Evolutionary conservation across 169 alveolate species (phyloP), one percentile per base, ranked within the genome.

Genomic region (Cryptosporidium canis): DNA sequence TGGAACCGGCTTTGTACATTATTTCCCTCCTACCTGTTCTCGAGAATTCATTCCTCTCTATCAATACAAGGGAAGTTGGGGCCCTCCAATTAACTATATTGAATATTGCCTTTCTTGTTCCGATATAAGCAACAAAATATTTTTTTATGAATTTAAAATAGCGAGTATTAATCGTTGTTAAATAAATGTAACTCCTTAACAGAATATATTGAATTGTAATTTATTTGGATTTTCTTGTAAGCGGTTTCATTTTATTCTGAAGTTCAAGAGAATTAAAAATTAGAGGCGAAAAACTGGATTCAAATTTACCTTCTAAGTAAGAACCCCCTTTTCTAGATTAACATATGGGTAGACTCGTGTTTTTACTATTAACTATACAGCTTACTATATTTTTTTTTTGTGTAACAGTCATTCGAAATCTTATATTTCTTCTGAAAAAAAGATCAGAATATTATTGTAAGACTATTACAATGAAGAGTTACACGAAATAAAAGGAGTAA

Each of bases 401-500:
- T 33, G 14, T 58, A 14, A 37, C 58, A 29, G 37, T 61, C 37
- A 66, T 58, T 61, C 33, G 48, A 77, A 77, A 58, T 14, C 45
- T 77, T n/a, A 35, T 6, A 16, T 41, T 16, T 41, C 70, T 77
- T 9, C 45, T 77, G 18, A 77, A 77, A 41, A 27, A 14, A n/a
- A 58, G 87, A 58, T 77, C 70, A 3, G 72, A 77, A 3, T 18
- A 41, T 55, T 77, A 77, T 29, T 29, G 44, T 16, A 77, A 77
- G 41, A 58, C 37, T 3, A 68, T 29, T 21, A 37, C 21, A 66
- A 44, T 11, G 12, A 66, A 35, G 1, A 24, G 37, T 21, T 8
- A 16, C 27, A 21, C 6, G 14, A 51, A 21, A 3, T 5, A 8
- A 3, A 14, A n/a, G 24, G 63, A 3, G n/a, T n/a, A n/a, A n/a